Evolutionary conservation across 305 asterid species (phyloP).

Genomic region (Rubia balearica): DNA sequence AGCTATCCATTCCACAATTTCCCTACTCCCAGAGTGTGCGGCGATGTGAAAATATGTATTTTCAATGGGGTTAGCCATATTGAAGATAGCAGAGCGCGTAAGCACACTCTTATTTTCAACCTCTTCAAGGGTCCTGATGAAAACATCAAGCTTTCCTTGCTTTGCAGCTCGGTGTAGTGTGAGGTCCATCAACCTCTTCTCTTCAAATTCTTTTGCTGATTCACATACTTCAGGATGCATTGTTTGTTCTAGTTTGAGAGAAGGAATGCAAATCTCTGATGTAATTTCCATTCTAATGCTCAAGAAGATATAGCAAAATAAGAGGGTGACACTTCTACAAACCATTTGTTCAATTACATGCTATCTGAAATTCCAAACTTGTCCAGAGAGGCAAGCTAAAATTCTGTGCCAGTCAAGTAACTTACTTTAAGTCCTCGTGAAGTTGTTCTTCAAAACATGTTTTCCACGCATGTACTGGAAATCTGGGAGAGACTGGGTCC

Average conservation of each 20-base stretch:
- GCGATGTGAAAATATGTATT: slow-evolving; percentile 2
- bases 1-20: not conserved
- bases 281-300: no score
- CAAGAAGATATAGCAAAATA: no score
- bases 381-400: no score
- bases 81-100: not conserved
- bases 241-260: not conserved
- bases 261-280: not conserved
- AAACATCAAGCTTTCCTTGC: not conserved
- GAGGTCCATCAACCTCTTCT: not conserved
- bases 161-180: not conserved
- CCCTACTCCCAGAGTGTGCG: not conserved
- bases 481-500: no score
- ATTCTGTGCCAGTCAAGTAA: no score
- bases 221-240: not conserved
- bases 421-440: no score
- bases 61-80: not conserved
- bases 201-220: not conserved
- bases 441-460: no score
- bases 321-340: no score
- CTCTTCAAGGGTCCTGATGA: not conserved
- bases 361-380: no score
- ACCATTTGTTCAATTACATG: no score
- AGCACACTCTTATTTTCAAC: not conserved
- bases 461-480: no score